Evolutionary conservation across 2,329 filamentous ascomycete genomes (phyloP), one percentile per base, ranked within the genome.

Genomic region (Rhynchosporium graminicola): DNA sequence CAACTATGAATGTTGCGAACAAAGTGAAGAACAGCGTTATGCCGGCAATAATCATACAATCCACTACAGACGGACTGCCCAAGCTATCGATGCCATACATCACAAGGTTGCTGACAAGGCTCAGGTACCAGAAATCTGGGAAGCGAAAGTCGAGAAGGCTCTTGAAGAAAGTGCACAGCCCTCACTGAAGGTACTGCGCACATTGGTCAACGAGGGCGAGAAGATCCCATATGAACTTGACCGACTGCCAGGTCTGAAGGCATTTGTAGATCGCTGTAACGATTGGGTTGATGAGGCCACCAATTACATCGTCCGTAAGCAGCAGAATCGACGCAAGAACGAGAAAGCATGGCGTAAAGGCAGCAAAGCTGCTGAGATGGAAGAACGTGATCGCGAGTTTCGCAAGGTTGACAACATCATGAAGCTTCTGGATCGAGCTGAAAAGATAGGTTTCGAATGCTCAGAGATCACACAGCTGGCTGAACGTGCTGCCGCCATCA

Each of bases 221-320:
- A 93, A 92, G 76, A 97, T 99, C 72, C 92, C 94, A 63, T 96
- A 91, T 80, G 89, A 92, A 62, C 83, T 99, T 65, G 87, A 88
- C 68, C 93, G 92, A 66, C 83, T 99, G 66, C 84, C 89, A 70
- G 85, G 91, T 70, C 83, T 99, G 70, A 90, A 87, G 77, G 85
- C 88, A 68, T 99, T 96, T 78, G 95, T 99, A 75, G 92, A 97
- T 70, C 89, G 91, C 72, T 98, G 95, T 80, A 96, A 97, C 76
- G 92, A 96, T 74, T 97, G 96, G 90, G 92, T 97, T 66, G 95
- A 98, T 72, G 94, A 98, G 78, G 95, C 95, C 68, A 95, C 91
- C 72, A 93, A 90, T 74, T 99, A 96, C 80, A 97, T 93, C 72
- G 93, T 95, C 63, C 90, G 95, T 70, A 99, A 99, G 79, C 94